Evolutionary conservation across 2,329 filamentous ascomycete species (phyloP).

Genomic region (Coniella lustricola): DNA sequence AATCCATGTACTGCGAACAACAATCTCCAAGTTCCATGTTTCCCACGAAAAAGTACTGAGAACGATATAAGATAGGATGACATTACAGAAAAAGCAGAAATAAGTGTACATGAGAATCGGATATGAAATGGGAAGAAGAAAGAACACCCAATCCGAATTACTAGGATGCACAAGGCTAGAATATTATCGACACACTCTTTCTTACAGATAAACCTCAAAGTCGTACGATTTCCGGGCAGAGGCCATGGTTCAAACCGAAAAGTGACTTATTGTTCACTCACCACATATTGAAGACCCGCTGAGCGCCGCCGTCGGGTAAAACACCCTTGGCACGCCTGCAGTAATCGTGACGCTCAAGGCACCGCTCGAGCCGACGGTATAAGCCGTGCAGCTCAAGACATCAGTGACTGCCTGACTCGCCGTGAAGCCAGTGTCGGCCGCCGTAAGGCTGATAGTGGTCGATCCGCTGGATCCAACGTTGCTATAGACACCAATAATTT

Average conservation of each 20-base stretch:
- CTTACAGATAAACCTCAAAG: too few species aligned
- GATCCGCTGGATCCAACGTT: constrained; percentile 31
- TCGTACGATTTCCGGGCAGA: too few species aligned
- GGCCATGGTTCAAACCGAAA: too few species aligned
- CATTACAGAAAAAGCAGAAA: too few species aligned
- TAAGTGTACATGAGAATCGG: too few species aligned
- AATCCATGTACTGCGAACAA: too few species aligned
- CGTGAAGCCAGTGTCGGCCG: constrained; percentile 31
- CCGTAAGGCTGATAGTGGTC: constrained; percentile 26
- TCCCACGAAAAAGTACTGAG: too few species aligned
- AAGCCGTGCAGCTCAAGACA: constrained; percentile 35
- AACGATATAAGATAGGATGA: too few species aligned
- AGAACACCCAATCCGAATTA: too few species aligned
- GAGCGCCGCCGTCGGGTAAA: constrained; percentile 30
- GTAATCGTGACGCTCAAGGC: constrained; percentile 36
- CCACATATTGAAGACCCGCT: constrained; percentile 29
- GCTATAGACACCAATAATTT: constrained; percentile 34
- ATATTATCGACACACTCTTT: too few species aligned
- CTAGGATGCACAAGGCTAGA: background rate
- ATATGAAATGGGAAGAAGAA: too few species aligned
- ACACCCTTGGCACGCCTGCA: constrained; percentile 35
- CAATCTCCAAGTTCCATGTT: too few species aligned
- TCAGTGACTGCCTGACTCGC: constrained; percentile 30
- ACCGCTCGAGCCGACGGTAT: constrained; percentile 35
- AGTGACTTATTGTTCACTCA: constrained; percentile 3